Evolutionary conservation across 2,329 filamentous ascomycete genomes (phyloP).

Genomic region (Sporothrix schenckii): DNA sequence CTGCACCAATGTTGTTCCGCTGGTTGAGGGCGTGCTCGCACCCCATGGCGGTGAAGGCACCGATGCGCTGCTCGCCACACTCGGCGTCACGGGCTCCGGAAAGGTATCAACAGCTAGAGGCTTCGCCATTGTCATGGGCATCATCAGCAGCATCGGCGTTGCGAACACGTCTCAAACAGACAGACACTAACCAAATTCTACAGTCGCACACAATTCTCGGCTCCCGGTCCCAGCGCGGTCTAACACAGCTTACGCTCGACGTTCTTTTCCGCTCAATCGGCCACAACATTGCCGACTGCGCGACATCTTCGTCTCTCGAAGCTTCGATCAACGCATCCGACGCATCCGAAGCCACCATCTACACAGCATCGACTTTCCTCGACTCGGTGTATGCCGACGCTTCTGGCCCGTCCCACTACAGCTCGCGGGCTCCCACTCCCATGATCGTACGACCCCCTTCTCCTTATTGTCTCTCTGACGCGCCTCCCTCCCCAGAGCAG

Average conservation of each 20-base stretch:
- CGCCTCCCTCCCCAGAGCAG: neutral
- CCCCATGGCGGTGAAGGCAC: conserved; percentile 73
- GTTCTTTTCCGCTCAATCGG: conserved; percentile 83
- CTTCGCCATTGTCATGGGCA: conserved; percentile 23
- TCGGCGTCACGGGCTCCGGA: conserved; percentile 93
- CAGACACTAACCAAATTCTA: neutral
- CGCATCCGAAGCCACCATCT: conserved; percentile 76
- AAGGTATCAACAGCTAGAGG: conserved; percentile 63
- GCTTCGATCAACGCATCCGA: conserved; percentile 77
- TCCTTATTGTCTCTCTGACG: conserved; percentile 48
- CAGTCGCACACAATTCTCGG: conserved; percentile 96
- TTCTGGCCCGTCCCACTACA: conserved; percentile 57
- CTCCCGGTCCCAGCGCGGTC: conserved; percentile 78
- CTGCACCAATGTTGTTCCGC: conserved; percentile 70
- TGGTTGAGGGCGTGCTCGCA: conserved; percentile 81
- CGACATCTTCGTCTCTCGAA: conserved; percentile 63
- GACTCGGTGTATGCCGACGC: conserved; percentile 75
- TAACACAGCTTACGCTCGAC: conserved; percentile 90
- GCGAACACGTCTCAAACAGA: too few species aligned
- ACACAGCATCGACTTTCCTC: conserved; percentile 73
- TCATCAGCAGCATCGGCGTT: conserved; percentile 31
- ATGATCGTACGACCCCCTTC: conserved; percentile 63
- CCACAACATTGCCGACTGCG: conserved; percentile 67
- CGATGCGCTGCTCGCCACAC: conserved; percentile 85
- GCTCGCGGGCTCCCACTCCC: conserved; percentile 69